Conservation (phyloP, 176 grass and related monocot species). For the Juncus inflexus region DNA sequence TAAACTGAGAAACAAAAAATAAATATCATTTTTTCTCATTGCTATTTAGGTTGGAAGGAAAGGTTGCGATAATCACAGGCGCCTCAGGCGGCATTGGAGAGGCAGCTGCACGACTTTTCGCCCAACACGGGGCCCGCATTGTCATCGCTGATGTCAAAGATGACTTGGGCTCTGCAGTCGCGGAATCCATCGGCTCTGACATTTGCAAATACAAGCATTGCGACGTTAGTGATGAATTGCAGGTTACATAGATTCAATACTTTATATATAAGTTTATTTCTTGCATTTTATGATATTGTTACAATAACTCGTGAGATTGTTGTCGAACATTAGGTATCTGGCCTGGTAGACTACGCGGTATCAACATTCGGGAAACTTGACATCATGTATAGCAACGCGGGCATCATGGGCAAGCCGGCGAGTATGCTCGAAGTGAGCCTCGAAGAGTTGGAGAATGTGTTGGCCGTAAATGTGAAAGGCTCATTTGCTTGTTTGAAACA, state of each 20-base stretch:
- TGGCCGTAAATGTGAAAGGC: conserved; percentile 63
- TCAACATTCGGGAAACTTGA: conserved; percentile 49
- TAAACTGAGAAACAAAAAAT: too few relatives aligned
- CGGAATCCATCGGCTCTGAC: conserved; percentile 30
- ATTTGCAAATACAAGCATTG: conserved; percentile 46
- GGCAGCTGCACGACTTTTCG: conserved; percentile 55
- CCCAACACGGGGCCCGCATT: conserved; percentile 49
- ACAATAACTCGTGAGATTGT: too few relatives aligned
- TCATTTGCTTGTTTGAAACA: conserved; percentile 49
- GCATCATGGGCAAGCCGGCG: conserved; percentile 38
- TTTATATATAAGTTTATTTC: too few relatives aligned
- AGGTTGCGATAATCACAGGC: conserved; percentile 65
- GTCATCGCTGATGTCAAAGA: conserved; percentile 72
- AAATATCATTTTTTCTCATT: too few relatives aligned
- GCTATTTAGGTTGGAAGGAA: conserved; percentile 50
- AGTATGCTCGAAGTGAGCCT: conserved; percentile 43
- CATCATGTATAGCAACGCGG: conserved; percentile 70
- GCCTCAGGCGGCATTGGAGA: conserved; percentile 65
- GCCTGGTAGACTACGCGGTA: conserved; percentile 29
- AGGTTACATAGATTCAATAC: conserved; percentile 36
- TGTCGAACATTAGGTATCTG: too few relatives aligned
- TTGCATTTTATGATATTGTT: too few relatives aligned
- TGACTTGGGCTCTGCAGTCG: conserved; percentile 39
- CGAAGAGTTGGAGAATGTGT: conserved; percentile 40
- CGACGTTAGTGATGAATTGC: conserved; percentile 56